A percentile compares a stretch with the other conserved stretches of the same genome.
Evolutionary conservation across 2,329 filamentous ascomycete species (phyloP).

Genomic region (Venturia oleaginea): DNA sequence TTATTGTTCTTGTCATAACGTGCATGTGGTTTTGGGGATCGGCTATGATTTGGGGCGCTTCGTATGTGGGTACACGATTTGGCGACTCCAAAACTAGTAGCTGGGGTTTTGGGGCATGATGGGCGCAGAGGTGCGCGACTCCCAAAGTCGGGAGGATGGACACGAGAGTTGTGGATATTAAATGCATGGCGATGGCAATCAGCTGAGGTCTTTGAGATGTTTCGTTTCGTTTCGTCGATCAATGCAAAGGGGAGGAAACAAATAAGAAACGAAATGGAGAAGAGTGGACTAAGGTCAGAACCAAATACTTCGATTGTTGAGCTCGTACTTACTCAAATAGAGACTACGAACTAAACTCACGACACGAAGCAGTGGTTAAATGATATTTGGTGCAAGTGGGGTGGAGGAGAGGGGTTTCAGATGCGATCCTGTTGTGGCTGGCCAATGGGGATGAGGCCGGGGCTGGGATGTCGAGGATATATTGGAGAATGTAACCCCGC

Average conservation of each 20-base stretch:
- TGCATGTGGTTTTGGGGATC: background rate
- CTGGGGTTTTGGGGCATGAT: background rate
- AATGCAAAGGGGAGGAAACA: background rate
- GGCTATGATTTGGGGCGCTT: background rate
- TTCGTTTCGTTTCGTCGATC: background rate
- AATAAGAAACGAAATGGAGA: background rate
- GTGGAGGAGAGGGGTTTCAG: background rate
- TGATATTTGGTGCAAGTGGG: background rate
- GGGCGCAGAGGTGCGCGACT: background rate
- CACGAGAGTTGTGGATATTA: background rate
- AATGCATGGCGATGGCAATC: background rate
- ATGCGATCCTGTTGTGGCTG: background rate
- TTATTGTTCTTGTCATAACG: background rate
- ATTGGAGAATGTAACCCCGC: background rate
- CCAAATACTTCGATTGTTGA: background rate
- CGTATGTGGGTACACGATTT: background rate
- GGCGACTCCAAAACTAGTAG: background rate
- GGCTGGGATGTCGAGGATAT: background rate
- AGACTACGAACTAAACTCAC: background rate
- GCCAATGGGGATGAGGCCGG: background rate
- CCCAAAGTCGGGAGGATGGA: background rate
- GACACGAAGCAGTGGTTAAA: background rate
- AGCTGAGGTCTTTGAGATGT: background rate
- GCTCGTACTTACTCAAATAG: background rate
- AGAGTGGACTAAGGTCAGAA: background rate